Percentiles rank a stretch among this genome's conserved stretches.
Conservation (phyloP, 805 yeast species). For the Isabelozyma rhagii region DNA sequence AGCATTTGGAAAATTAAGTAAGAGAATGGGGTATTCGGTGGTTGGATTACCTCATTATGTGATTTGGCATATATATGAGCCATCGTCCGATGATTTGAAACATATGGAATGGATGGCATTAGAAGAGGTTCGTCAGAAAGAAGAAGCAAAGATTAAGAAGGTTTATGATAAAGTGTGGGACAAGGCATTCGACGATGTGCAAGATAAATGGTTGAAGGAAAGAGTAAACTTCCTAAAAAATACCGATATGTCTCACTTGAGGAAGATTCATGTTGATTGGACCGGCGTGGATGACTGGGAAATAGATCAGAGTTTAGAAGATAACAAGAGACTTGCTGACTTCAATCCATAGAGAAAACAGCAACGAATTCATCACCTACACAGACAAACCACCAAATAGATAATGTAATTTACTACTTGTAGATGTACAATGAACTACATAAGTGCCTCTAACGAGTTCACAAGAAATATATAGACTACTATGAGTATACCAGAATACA, state of each 20-base stretch:
- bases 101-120: conserved; percentile 86
- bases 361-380: neutral
- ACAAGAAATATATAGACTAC: too few species aligned
- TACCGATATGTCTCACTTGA: conserved; percentile 55
- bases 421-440: too few species aligned
- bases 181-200: conserved; percentile 74
- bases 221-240: conserved; percentile 70
- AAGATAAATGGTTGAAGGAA: conserved; percentile 69
- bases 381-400: too few species aligned
- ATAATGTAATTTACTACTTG: too few species aligned
- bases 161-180: conserved; percentile 72
- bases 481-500: too few species aligned
- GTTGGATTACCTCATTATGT: conserved; percentile 92
- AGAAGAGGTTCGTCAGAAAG: conserved; percentile 65
- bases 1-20: conserved; percentile 89
- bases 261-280: conserved; percentile 65
- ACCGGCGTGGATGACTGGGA: conserved; percentile 51
- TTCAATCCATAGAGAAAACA: conserved; percentile 28
- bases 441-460: too few species aligned
- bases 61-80: conserved; percentile 96
- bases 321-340: conserved; percentile 38
- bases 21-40: conserved; percentile 82
- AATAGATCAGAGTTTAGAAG: conserved; percentile 21
- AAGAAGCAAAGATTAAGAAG: conserved; percentile 59
- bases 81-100: conserved; percentile 83